phyloP scores from a whole-genome alignment of 345 rosid genomes.

The Erysimum cheiranthoides region DNA sequence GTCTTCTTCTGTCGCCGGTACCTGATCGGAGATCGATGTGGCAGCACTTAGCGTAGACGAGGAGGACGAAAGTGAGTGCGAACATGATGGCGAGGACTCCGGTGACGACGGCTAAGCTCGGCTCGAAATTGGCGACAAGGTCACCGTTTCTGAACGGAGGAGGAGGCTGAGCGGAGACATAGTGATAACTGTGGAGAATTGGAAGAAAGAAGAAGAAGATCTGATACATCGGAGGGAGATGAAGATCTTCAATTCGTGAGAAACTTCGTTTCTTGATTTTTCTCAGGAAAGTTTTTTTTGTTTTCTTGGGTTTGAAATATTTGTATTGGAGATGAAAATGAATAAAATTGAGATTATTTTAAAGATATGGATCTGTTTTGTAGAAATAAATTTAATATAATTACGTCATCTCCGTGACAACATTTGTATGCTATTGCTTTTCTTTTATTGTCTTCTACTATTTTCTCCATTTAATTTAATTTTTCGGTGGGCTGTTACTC shows the following conservation, averaged over 20 bases:
- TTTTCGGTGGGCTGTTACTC: conserved; percentile 34
- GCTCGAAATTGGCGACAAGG: conserved; percentile 57
- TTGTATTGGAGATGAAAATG: conserved; percentile 18
- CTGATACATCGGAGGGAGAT: conserved; percentile 35
- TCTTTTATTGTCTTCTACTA: conserved; percentile 30
- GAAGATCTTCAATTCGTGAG: conserved; percentile 8
- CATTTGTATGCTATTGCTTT: conserved; percentile 31
- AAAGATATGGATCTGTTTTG: neutral
- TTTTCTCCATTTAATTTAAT: conserved; percentile 8
- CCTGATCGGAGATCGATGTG: conserved; percentile 49
- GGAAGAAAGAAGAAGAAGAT: conserved; percentile 31
- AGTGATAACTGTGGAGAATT: conserved; percentile 6
- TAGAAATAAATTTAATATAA: conserved; percentile 7
- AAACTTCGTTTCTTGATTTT: conserved; percentile 25
- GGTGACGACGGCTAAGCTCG: conserved; percentile 84
- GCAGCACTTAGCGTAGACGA: conserved; percentile 75
- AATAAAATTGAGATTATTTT: conserved; percentile 10
- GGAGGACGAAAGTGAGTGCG: conserved; percentile 64
- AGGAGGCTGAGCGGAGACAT: conserved; percentile 48
- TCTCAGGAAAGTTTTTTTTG: neutral
- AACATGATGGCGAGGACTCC: conserved; percentile 77
- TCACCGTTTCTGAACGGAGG: conserved; percentile 46
- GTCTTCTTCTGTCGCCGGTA: conserved; percentile 34
- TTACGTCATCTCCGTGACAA: conserved; percentile 39
- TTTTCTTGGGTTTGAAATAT: conserved; percentile 9